Evolutionary conservation across 768 basidiomycete species (phyloP).

Genomic region (Collybia mongolica): DNA sequence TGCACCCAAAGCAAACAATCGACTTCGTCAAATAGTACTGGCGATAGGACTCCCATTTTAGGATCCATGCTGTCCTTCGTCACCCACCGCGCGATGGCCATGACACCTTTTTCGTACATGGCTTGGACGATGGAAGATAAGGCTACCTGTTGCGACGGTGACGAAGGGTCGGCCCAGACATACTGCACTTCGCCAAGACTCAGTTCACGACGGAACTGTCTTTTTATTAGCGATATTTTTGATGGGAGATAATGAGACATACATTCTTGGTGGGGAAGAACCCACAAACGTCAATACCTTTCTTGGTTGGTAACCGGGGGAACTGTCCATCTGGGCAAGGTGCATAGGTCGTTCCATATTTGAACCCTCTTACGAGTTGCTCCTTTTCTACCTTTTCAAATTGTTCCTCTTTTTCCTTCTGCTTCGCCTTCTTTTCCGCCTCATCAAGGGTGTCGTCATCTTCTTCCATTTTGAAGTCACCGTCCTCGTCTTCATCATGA

Average conservation of each 20-base stretch:
- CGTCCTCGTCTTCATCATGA: slow-evolving; percentile 36
- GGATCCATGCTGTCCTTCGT: slow-evolving; percentile 70
- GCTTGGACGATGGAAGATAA: slow-evolving; percentile 86
- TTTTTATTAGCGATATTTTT: neutral
- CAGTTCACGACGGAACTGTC: slow-evolving; percentile 79
- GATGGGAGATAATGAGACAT: slow-evolving; percentile 13
- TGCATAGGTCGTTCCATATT: slow-evolving; percentile 87
- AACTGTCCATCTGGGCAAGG: slow-evolving; percentile 88
- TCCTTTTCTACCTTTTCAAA: slow-evolving; percentile 70
- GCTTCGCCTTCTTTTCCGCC: slow-evolving; percentile 23
- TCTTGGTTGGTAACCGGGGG: slow-evolving; percentile 65
- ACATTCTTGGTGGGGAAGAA: slow-evolving; percentile 78
- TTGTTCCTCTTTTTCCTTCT: slow-evolving; percentile 31
- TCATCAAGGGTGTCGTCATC: slow-evolving; percentile 26
- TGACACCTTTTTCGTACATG: slow-evolving; percentile 62
- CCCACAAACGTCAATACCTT: slow-evolving; percentile 85
- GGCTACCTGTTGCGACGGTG: slow-evolving; percentile 73
- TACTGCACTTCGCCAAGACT: slow-evolving; percentile 85
- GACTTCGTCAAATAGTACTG: slow-evolving; percentile 59
- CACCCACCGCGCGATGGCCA: slow-evolving; percentile 87
- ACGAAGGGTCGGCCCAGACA: slow-evolving; percentile 72
- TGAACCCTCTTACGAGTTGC: slow-evolving; percentile 78
- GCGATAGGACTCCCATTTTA: slow-evolving; percentile 79
- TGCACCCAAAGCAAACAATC: slow-evolving; percentile 86
- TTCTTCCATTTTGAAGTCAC: slow-evolving; percentile 40